Evolutionary conservation across 768 basidiomycete species (phyloP).

Genomic region (Austroboletus festivus): DNA sequence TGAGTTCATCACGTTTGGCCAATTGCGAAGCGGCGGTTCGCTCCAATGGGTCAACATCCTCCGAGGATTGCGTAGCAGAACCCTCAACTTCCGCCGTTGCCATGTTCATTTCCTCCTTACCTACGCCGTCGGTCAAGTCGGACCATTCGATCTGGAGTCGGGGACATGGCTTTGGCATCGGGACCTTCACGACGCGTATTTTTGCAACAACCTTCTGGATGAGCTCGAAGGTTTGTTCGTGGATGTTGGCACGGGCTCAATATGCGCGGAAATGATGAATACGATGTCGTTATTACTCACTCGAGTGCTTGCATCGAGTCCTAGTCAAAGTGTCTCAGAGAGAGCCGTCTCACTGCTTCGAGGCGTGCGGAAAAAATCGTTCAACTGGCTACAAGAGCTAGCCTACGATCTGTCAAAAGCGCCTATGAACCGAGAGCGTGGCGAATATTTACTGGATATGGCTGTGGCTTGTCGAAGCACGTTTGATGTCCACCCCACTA

Average conservation of each 20-base stretch:
- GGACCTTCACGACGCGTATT: not conserved
- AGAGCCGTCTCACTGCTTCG: not conserved
- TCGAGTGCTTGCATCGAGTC: not conserved
- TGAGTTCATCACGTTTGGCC: not conserved
- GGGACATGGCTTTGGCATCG: not conserved
- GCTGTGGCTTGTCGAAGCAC: not conserved
- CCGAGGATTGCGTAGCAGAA: not conserved
- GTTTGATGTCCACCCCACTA: not conserved
- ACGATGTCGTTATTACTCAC: conserved; percentile 31
- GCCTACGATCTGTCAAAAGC: not conserved
- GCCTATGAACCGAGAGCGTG: not conserved
- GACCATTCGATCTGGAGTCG: conserved; percentile 23
- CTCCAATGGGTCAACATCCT: not conserved
- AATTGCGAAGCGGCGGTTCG: not conserved
- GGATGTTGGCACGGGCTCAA: conserved; percentile 6
- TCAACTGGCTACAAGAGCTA: not conserved
- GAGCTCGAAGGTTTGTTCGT: not conserved
- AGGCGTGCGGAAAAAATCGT: not conserved
- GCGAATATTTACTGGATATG: not conserved
- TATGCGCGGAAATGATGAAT: conserved; percentile 23
- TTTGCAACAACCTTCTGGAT: not conserved
- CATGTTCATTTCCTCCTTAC: not conserved
- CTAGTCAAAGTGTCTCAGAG: not conserved
- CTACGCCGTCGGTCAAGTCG: not conserved
- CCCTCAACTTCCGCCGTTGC: not conserved